These are phyloP conservation scores for Aureobasidium sp. DNA, from an alignment of 2,329 filamentous ascomycete genomes.

Conservation along the genomic window DNA sequence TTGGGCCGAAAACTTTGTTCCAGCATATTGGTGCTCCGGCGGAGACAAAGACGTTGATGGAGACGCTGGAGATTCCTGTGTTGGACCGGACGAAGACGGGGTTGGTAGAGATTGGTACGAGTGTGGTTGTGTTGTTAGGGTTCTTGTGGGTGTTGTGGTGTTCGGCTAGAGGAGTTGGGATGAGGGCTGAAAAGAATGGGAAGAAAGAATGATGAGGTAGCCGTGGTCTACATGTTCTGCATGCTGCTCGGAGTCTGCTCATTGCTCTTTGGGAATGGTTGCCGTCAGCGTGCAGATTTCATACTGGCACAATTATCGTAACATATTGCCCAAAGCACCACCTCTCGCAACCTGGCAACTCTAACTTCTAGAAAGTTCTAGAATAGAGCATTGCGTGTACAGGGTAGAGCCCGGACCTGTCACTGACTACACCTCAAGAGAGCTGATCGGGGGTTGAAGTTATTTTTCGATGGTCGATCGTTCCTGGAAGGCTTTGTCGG, in stretches of 20 bases:
- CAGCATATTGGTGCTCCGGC: constrained; percentile 54
- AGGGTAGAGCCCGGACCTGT: too few species aligned
- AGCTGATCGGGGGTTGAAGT: too few species aligned
- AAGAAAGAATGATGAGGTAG: background rate
- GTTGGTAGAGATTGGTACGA: constrained; percentile 39
- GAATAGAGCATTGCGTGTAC: background rate
- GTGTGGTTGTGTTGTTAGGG: constrained; percentile 37
- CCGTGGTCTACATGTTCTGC: too few species aligned
- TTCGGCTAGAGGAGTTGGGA: background rate
- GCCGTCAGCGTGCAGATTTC: too few species aligned
- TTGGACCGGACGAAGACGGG: constrained; percentile 31
- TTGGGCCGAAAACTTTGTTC: constrained; percentile 70
- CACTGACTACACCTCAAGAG: too few species aligned
- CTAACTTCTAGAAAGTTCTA: background rate
- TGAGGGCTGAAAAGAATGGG: background rate
- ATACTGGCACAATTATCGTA: too few species aligned
- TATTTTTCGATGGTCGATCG: too few species aligned
- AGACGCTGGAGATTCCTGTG: constrained; percentile 36
- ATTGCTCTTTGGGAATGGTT: too few species aligned
- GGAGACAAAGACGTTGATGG: constrained; percentile 16
- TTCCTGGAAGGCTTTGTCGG: too few species aligned
- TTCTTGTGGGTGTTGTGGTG: constrained; percentile 39
- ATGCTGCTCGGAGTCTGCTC: too few species aligned
- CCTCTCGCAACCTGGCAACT: too few species aligned
- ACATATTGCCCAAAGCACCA: too few species aligned